Base-by-base conservation (phyloP, 768 basidiomycete genomes). In the Tulasnella calospora region DNA sequence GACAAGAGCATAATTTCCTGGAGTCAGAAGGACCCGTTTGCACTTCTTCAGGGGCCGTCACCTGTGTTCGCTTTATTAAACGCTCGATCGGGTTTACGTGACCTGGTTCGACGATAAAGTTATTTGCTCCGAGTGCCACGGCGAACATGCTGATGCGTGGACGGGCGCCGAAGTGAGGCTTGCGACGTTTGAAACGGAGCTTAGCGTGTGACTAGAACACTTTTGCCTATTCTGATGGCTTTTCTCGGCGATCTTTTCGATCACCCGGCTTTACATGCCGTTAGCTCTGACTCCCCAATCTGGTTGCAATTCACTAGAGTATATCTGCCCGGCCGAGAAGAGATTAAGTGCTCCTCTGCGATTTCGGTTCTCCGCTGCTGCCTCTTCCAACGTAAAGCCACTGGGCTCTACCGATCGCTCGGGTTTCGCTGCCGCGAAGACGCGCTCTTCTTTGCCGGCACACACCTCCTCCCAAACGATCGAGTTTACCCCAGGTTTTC, bases 101-200 rank as follows among this genome's bases (percentile, higher is more conserved):
- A 35, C 61, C 33, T 5, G 61, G 27, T 67, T 67, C 35, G 61
- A 35, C 35, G 61, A 67, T 67, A 67, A 67, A 33, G 61, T 67
- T 61, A 12, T 61, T 27, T 30, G 15, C 27, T 33, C 61, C 61
- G 61, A 67, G 15, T 4, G 44, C 13, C 23, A 27, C 30, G 33
- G 44, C 44, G 12, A 44, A 44, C 61, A n/a, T 51, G 51, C 51
- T 51, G 61, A 67, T 67, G 61, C 61, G 61, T 67, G 61, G 61
- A 27, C 61, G 61, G 61, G 61, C 61, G 61, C 61, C 61, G 61
- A 67, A 67, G 61, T 67, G 61, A 67, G 61, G 61, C 61, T 67
- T 67, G 61, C 61, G 61, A 67, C 61, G 33, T 67, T 30, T 67
- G 61, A 67, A 67, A 67, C 61, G 10, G 61, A 67, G 61, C 61